Conservation (phyloP, 2,329 filamentous ascomycete species). For the Knufia fluminis region DNA sequence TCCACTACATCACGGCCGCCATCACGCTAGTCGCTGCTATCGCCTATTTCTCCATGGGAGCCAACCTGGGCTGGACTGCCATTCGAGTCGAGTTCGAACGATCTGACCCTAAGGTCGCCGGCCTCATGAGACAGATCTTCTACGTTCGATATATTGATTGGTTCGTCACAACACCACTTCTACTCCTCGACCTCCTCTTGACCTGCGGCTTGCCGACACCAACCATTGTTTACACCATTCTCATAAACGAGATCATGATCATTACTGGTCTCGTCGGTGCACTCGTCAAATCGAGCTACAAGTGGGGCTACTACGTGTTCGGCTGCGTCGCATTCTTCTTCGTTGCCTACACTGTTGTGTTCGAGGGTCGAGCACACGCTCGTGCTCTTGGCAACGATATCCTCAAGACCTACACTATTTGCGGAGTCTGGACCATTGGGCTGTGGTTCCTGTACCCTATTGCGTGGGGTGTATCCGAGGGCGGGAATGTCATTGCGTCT, state of each 20-base stretch:
- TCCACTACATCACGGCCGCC: slow-evolving; percentile 22
- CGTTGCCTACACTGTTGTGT: slow-evolving; percentile 51
- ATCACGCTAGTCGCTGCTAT: slow-evolving; percentile 34
- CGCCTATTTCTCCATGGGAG: slow-evolving; percentile 59
- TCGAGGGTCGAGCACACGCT: slow-evolving; percentile 50
- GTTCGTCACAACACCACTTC: slow-evolving; percentile 54
- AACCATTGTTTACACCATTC: slow-evolving; percentile 52
- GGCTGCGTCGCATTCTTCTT: slow-evolving; percentile 48
- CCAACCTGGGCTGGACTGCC: slow-evolving; percentile 54
- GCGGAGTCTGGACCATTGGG: slow-evolving; percentile 50
- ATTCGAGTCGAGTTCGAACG: slow-evolving; percentile 53
- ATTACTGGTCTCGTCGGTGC: slow-evolving; percentile 58
- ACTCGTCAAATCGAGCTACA: slow-evolving; percentile 53
- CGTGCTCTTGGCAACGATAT: slow-evolving; percentile 45
- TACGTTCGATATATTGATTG: slow-evolving; percentile 59
- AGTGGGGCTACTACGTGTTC: slow-evolving; percentile 51
- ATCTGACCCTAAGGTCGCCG: slow-evolving; percentile 36
- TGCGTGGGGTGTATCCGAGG: slow-evolving; percentile 55
- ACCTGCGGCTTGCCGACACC: slow-evolving; percentile 57
- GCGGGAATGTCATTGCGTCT: slow-evolving; percentile 55
- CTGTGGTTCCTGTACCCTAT: slow-evolving; percentile 59
- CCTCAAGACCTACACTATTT: slow-evolving; percentile 44
- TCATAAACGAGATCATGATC: slow-evolving; percentile 59
- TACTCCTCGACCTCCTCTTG: slow-evolving; percentile 54
- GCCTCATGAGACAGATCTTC: slow-evolving; percentile 53